Conservation (phyloP, 192 early-diverging fungal species). For the Podochytrium sp. region DNA sequence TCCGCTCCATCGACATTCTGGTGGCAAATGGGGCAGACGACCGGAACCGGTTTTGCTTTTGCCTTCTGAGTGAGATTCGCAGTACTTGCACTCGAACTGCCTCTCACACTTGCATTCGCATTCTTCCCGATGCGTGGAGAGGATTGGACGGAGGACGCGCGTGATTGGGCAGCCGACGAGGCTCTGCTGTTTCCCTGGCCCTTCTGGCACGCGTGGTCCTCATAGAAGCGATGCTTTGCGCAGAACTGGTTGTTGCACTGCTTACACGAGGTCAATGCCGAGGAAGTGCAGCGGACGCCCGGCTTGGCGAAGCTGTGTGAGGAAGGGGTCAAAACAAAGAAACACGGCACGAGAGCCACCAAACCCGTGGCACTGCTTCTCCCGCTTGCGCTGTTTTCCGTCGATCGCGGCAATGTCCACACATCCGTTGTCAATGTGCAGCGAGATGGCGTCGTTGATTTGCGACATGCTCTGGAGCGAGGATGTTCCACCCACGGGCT, state of each 20-base stretch:
- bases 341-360: not conserved
- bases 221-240: constrained; percentile 15
- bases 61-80: not conserved
- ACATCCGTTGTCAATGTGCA: constrained; percentile 21
- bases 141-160: not conserved
- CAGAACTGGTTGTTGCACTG: constrained; percentile 8
- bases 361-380: constrained; percentile 9
- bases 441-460: constrained; percentile 12
- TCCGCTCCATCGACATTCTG: constrained; percentile 2
- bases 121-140: not conserved
- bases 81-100: not conserved
- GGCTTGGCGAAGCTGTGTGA: not conserved
- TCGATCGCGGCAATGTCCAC: not conserved
- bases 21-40: constrained; percentile 5
- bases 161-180: not conserved
- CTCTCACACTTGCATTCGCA: no score
- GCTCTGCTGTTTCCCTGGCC: not conserved
- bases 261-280: not conserved
- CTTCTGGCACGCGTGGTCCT: not conserved
- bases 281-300: not conserved
- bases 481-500: not conserved
- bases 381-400: not conserved
- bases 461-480: not conserved
- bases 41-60: not conserved
- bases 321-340: not conserved